A percentile compares a stretch with the other conserved stretches of the same genome.
phyloP scores from a whole-genome alignment of 2,329 filamentous ascomycete species.

The Aureobasidium namibiae region DNA sequence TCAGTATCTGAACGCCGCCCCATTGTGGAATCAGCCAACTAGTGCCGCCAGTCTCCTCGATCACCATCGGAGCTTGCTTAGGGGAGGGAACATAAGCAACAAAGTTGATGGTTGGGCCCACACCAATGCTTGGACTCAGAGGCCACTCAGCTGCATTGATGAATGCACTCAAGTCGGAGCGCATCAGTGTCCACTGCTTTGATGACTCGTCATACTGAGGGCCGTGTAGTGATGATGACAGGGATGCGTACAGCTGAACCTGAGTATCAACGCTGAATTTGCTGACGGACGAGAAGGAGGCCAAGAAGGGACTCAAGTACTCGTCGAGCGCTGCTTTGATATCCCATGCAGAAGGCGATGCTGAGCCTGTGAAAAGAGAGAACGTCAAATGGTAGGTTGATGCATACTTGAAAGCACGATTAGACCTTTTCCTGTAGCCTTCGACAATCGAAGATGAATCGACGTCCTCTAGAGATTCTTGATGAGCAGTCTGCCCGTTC shows the following conservation, averaged over 20 bases:
- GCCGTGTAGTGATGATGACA: conserved; percentile 52
- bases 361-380: conserved; percentile 78
- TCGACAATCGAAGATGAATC: not conserved
- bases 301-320: conserved; percentile 74
- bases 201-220: conserved; percentile 46
- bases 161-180: conserved; percentile 85
- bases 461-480: not conserved
- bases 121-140: conserved; percentile 84
- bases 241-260: conserved; percentile 80
- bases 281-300: conserved; percentile 73
- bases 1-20: conserved; percentile 70
- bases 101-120: conserved; percentile 91
- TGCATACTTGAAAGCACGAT: conserved; percentile 80
- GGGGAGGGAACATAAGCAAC: conserved; percentile 80
- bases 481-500: conserved; percentile 3
- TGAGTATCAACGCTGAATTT: conserved; percentile 96
- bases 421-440: conserved; percentile 52
- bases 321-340: conserved; percentile 72
- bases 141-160: conserved; percentile 99
- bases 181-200: conserved; percentile 62
- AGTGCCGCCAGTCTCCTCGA: conserved; percentile 53
- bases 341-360: conserved; percentile 79
- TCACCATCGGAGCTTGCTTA: conserved; percentile 49
- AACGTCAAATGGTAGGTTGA: conserved; percentile 94
- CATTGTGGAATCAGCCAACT: conserved; percentile 96